Evolutionary conservation across 768 basidiomycete genomes (phyloP), one percentile per base, ranked within the genome.

Genomic region (Hericium erinaceus): DNA sequence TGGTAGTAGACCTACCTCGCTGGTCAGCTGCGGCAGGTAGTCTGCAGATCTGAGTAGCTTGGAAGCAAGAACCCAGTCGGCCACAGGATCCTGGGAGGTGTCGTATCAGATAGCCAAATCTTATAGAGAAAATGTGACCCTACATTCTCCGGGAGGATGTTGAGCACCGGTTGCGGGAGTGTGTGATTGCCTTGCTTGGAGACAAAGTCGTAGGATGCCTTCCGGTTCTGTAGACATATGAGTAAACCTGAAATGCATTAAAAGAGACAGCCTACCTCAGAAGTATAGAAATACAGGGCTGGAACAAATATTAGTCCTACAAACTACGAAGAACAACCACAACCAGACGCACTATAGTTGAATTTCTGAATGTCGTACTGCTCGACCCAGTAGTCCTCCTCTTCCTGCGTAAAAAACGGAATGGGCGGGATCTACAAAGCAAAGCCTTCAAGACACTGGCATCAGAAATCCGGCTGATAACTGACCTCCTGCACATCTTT

Each of bases 331-430:
- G 24, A n/a, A 6, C 33, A 50, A 8, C 11, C 40, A 26, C 10
- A 22, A 33, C n/a, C 11, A 12, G 12, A 72, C 84, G 22, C 61
- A 88, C 88, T 85, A 57, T 81, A 65, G 53, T 73, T 70, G 63
- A 89, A 88, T 0, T 82, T 81, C 61, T 81, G 82, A 10, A 71
- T 70, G 41, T 65, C 64, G 61, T 80, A 89, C 60, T 83, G 80
- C 53, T 85, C 76, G 0, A 87, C 77, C 58, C 87, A 80, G 64
- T 88, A 89, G 62, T 84, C 79, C 63, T 89, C 87, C 66, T 89
- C 84, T 10, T 78, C 77, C 0, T 64, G 46, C 0, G 77, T 75
- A 48, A 89, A 77, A 68, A 83, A 89, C 0, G 81, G 78, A 51
- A 86, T 75, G 0, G 79, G 76, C 1, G 81, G 78, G 39, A 87